These are phyloP conservation scores for Ramularia endophylla DNA, from an alignment of 2,329 filamentous ascomycete genomes.

Conservation along the genomic window DNA sequence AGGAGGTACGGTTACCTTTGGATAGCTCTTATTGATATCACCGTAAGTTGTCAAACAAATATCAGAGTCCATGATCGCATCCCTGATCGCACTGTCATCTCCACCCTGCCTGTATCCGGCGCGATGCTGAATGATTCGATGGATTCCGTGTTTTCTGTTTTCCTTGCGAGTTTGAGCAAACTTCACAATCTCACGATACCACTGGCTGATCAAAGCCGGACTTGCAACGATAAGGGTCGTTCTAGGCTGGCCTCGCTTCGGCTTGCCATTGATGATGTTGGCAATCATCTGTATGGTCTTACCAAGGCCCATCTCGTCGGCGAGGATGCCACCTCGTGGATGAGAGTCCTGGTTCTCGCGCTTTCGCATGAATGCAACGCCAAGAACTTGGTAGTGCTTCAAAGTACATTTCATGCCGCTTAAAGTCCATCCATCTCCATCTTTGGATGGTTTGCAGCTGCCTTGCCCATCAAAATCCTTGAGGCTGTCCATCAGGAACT, in stretches of 20 bases:
- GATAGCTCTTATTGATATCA: conserved; percentile 39
- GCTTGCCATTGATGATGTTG: conserved; percentile 39
- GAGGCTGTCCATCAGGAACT: conserved; percentile 33
- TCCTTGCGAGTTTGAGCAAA: conserved; percentile 15
- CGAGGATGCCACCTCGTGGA: conserved; percentile 68
- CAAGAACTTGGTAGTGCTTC: conserved; percentile 48
- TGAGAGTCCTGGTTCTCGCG: conserved; percentile 38
- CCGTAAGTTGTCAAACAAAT: conserved; percentile 39
- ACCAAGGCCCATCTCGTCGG: conserved; percentile 98
- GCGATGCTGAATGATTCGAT: conserved; percentile 14
- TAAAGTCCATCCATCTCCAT: conserved; percentile 37
- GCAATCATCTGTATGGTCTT: conserved; percentile 70
- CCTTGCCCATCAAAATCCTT: conserved; percentile 37
- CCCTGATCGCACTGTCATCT: conserved; percentile 4
- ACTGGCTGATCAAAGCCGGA: conserved; percentile 37
- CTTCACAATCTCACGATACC: conserved; percentile 28
- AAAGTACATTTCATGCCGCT: conserved; percentile 45
- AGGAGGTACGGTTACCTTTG: conserved; percentile 34
- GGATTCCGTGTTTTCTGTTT: conserved; percentile 19
- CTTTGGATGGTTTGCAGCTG: conserved; percentile 23
- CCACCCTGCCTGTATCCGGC: conserved; percentile 10
- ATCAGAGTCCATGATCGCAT: conserved; percentile 16
- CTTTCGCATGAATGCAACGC: conserved; percentile 49
- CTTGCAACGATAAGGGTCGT: conserved; percentile 41
- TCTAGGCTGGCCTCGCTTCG: conserved; percentile 13